These are phyloP conservation scores for Nicotiana tabacum DNA, from an alignment of 257 asterid species.

Conservation along the genomic window DNA sequence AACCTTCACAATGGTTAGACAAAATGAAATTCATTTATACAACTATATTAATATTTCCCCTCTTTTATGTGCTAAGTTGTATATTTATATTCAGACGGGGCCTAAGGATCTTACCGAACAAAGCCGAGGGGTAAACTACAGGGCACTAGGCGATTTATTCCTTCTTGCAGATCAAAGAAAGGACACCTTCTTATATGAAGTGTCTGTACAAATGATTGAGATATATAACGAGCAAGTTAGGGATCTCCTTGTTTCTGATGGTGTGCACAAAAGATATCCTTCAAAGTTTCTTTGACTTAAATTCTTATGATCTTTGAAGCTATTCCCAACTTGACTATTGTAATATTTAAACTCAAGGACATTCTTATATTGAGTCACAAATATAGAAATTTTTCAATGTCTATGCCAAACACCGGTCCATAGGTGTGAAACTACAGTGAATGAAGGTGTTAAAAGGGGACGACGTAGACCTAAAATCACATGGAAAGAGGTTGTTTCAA, in stretches of 20 bases:
- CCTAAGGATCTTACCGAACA: constrained; percentile 76
- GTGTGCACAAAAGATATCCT: constrained; percentile 92
- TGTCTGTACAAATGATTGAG: constrained; percentile 96
- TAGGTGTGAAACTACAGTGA: too few relatives aligned
- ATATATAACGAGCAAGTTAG: constrained; percentile 96
- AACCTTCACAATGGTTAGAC: constrained; percentile 84
- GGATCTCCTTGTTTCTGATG: constrained; percentile 76
- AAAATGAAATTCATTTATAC: not conserved
- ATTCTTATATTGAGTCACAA: constrained; percentile 2
- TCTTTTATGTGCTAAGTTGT: constrained; percentile 14
- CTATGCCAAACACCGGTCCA: not conserved
- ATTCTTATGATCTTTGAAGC: not conserved
- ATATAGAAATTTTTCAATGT: not conserved
- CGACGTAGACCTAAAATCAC: too few relatives aligned
- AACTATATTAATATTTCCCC: not conserved
- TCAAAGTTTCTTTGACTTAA: constrained; percentile 1
- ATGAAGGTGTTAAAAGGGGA: too few relatives aligned
- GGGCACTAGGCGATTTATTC: constrained; percentile 83
- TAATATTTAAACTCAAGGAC: not conserved
- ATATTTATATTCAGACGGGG: constrained; percentile 57
- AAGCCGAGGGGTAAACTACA: constrained; percentile 82
- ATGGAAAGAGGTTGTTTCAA: too few relatives aligned
- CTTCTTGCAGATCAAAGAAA: constrained; percentile 77
- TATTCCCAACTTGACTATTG: not conserved
- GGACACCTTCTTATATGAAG: constrained; percentile 72